These are phyloP conservation scores for Coemansia sp. DNA, from an alignment of 192 early-diverging fungal species.

Conservation along the genomic window DNA sequence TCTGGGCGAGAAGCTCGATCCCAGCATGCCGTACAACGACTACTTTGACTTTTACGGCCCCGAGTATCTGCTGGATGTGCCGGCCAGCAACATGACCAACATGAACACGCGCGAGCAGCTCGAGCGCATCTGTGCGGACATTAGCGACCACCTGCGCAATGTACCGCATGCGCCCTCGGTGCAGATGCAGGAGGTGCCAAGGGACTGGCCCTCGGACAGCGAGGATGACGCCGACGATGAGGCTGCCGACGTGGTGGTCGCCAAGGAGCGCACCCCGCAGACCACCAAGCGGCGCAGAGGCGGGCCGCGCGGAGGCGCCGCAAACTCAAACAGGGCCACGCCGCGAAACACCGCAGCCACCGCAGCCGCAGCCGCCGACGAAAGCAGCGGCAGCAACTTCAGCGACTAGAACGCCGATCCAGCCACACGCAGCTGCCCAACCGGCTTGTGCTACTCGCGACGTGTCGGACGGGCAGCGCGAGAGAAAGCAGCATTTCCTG, in stretches of 20 bases:
- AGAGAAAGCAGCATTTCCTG: too few relatives aligned
- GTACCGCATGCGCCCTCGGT: conserved; percentile 68
- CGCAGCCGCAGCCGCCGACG: not conserved
- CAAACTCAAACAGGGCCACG: not conserved
- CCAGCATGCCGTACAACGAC: conserved; percentile 75
- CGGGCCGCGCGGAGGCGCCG: conserved; percentile 1
- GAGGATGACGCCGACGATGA: conserved; percentile 9
- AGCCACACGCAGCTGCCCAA: too few relatives aligned
- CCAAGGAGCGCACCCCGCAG: not conserved
- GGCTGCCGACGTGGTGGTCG: not conserved
- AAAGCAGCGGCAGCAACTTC: conserved; percentile 19
- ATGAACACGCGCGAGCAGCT: conserved; percentile 81
- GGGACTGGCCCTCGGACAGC: conserved; percentile 40
- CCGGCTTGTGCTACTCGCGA: not conserved
- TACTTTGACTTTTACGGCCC: conserved; percentile 91
- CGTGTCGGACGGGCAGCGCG: not conserved
- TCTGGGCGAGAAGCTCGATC: conserved; percentile 59
- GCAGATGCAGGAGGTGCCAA: conserved; percentile 76
- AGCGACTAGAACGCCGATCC: conserved; percentile 18
- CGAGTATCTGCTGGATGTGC: conserved; percentile 80
- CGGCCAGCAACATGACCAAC: conserved; percentile 82
- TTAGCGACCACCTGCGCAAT: conserved; percentile 61
- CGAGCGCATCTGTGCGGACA: conserved; percentile 62
- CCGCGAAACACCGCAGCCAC: not conserved
- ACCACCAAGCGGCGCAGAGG: not conserved